Percentiles rank a stretch among this genome's conserved stretches.
These are phyloP conservation scores for Sechiopsis laciniata DNA, from an alignment of 306 rosid species.

Conservation along the genomic window DNA sequence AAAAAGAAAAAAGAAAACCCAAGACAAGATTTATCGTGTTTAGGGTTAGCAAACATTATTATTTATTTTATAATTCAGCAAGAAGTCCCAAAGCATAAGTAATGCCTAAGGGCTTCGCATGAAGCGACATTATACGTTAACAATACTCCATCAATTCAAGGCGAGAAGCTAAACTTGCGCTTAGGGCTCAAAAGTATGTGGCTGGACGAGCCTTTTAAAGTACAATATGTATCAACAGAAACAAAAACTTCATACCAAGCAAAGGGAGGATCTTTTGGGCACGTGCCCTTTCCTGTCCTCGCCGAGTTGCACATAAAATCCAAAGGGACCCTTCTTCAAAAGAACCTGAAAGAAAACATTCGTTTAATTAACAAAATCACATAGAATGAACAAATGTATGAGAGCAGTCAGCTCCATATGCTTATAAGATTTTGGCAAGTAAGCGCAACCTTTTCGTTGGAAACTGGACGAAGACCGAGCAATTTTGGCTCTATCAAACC, in stretches of 20 bases:
- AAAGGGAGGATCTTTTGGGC: conserved; percentile 71
- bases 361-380: conserved; percentile 1
- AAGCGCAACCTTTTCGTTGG: conserved; percentile 61
- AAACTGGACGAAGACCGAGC: conserved; percentile 59
- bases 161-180: no score
- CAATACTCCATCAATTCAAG: no score
- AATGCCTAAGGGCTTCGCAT: no score
- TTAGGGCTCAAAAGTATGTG: no score
- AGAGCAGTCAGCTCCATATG: conserved; percentile 14
- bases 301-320: conserved; percentile 85
- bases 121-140: no score
- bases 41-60: no score
- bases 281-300: conserved; percentile 70
- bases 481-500: conserved; percentile 62
- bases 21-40: no score
- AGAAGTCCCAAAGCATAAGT: no score
- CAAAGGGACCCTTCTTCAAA: conserved; percentile 83
- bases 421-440: conserved; percentile 10
- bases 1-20: no score
- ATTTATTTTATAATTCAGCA: no score
- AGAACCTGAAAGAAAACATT: conserved; percentile 48
- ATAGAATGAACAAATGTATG: conserved; percentile 24
- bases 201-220: no score
- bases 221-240: neutral
- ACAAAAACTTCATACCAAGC: conserved; percentile 52